Conservation (phyloP, 306 rosid genomes). For the Lupinus albus region DNA sequence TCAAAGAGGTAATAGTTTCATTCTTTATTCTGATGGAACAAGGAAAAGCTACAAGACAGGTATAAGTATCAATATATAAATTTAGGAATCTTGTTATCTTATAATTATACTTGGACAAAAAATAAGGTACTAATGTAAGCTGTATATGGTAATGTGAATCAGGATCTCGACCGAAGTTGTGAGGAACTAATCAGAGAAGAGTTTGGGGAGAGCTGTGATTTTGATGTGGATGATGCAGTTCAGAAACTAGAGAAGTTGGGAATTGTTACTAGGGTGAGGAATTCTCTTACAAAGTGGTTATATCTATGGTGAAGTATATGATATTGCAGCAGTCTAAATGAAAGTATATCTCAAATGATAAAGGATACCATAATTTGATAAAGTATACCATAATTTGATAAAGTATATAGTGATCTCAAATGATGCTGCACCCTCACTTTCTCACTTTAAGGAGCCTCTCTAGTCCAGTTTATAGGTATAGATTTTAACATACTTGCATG, state of each 20-base stretch:
- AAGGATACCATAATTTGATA: too few species aligned
- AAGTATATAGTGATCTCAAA: too few species aligned
- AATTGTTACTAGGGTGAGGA: conserved; percentile 75
- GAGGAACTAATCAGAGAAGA: conserved; percentile 81
- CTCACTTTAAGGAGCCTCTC: too few species aligned
- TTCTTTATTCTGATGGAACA: conserved; percentile 88
- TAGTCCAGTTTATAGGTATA: background rate
- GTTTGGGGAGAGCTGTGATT: conserved; percentile 65
- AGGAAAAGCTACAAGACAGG: conserved; percentile 80
- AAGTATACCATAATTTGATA: too few species aligned
- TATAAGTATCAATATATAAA: conserved; percentile 27
- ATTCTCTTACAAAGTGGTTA: conserved; percentile 2
- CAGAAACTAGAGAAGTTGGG: conserved; percentile 83
- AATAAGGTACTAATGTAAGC: conserved; percentile 17
- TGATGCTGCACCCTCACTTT: too few species aligned
- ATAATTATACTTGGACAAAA: too few species aligned
- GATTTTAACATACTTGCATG: background rate
- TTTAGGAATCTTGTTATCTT: conserved; percentile 4
- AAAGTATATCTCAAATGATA: too few species aligned
- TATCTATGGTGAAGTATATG: conserved; percentile 12
- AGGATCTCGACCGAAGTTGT: conserved; percentile 82
- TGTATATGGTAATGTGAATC: conserved; percentile 36
- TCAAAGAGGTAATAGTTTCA: conserved; percentile 85
- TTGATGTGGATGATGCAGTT: conserved; percentile 89
- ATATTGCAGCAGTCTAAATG: background rate